Percentiles rank a stretch among this genome's conserved stretches.
Conservation (phyloP, 225 moss, liverwort and hornwort species). For the Straminergon stramineum region DNA sequence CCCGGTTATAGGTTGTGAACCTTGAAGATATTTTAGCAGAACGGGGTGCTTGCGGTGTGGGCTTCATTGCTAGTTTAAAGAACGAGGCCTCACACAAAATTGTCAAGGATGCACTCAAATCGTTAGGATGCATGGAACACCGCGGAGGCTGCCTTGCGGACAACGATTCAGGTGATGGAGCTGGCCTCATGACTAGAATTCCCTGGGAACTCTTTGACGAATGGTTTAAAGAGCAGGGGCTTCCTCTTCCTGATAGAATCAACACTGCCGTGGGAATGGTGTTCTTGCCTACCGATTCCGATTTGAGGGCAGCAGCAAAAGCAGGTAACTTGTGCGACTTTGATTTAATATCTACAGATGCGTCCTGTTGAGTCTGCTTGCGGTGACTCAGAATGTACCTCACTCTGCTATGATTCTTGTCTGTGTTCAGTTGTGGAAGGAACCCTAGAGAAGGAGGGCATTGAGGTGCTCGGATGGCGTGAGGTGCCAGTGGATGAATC, state of each 20-base stretch:
- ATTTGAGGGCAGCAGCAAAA: constrained; percentile 53
- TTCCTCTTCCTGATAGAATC: constrained; percentile 37
- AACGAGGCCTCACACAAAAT: constrained; percentile 57
- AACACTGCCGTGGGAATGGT: constrained; percentile 76
- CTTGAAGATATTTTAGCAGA: constrained; percentile 80
- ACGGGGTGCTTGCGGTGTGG: constrained; percentile 81
- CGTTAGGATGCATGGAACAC: constrained; percentile 88
- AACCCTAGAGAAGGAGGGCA: constrained; percentile 47
- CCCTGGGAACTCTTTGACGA: constrained; percentile 72
- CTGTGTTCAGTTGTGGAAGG: constrained; percentile 52
- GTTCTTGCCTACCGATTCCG: constrained; percentile 62
- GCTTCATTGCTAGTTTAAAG: constrained; percentile 78
- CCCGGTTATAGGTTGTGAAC: constrained; percentile 40
- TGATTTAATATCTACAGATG: neutral
- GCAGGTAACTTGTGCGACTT: constrained; percentile 30
- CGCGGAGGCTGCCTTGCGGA: constrained; percentile 90
- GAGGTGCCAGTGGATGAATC: constrained; percentile 58
- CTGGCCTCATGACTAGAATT: constrained; percentile 83
- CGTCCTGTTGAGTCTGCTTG: neutral
- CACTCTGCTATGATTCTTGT: neutral
- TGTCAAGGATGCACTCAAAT: constrained; percentile 66
- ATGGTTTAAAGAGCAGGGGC: constrained; percentile 60
- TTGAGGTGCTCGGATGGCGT: constrained; percentile 82
- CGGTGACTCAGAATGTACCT: neutral
- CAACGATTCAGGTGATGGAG: constrained; percentile 84